Conservation (phyloP, 306 rosid species). For the Cajanus cajan region DNA sequence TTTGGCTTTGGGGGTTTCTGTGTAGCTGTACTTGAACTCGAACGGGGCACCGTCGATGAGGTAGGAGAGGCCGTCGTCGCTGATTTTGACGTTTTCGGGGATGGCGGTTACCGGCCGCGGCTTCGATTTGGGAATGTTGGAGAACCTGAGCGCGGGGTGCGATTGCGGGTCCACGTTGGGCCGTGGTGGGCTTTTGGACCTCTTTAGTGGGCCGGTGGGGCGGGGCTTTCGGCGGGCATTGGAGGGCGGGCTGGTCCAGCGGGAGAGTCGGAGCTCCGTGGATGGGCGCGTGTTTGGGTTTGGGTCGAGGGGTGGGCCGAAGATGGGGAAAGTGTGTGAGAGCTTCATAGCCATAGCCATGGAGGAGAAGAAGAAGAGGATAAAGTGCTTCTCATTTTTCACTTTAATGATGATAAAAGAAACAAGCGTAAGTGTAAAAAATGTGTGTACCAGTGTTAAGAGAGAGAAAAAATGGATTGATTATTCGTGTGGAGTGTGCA, state of each 20-base stretch:
- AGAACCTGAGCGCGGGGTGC: slow-evolving; percentile 52
- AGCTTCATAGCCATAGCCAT: slow-evolving; percentile 66
- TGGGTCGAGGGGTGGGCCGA: slow-evolving; percentile 40
- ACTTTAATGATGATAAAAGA: too few species aligned
- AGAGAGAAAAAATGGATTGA: too few species aligned
- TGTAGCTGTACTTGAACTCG: slow-evolving; percentile 94
- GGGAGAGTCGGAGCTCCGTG: slow-evolving; percentile 53
- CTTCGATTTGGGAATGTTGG: slow-evolving; percentile 23
- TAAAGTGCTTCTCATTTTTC: slow-evolving; percentile 14
- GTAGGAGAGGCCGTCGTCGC: slow-evolving; percentile 62
- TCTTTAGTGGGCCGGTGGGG: slow-evolving; percentile 51
- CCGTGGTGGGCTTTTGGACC: slow-evolving; percentile 57
- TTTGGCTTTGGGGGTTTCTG: slow-evolving; percentile 77
- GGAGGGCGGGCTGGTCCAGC: slow-evolving; percentile 35
- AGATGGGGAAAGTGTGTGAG: slow-evolving; percentile 50
- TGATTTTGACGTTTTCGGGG: slow-evolving; percentile 44
- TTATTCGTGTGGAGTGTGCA: too few species aligned
- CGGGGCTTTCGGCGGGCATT: slow-evolving; percentile 31
- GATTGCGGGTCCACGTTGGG: slow-evolving; percentile 22
- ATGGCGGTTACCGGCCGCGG: slow-evolving; percentile 35
- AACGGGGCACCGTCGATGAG: slow-evolving; percentile 66
- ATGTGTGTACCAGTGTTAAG: too few species aligned
- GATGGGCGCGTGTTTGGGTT: slow-evolving; percentile 35
- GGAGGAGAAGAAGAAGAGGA: too few species aligned
- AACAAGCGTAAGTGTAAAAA: too few species aligned